Conservation (phyloP, 2,329 filamentous ascomycete genomes). For the Chalara sp. region DNA sequence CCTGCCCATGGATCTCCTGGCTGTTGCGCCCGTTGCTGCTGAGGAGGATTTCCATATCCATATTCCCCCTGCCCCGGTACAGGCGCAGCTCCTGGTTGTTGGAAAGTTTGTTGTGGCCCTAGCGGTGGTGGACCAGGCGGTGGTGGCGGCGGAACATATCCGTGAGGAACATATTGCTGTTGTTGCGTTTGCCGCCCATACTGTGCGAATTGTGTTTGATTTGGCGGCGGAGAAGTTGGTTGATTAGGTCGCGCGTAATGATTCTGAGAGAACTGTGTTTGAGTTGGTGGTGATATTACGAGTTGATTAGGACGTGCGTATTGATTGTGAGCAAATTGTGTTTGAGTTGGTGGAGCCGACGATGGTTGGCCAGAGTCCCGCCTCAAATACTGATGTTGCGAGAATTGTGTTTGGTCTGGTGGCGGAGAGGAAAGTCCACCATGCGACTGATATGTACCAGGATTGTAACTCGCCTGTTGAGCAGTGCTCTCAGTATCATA, state of each 20-base stretch:
- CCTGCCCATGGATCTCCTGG: slow-evolving; percentile 63
- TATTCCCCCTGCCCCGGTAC: slow-evolving; percentile 48
- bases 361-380: slow-evolving; percentile 24
- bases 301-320: slow-evolving; percentile 26
- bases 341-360: slow-evolving; percentile 58
- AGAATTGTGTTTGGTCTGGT: slow-evolving; percentile 43
- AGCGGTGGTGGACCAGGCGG: slow-evolving; percentile 55
- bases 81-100: slow-evolving; percentile 30
- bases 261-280: slow-evolving; percentile 32
- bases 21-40: slow-evolving; percentile 26
- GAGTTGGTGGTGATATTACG: slow-evolving; percentile 56
- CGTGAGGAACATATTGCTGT: slow-evolving; percentile 45
- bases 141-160: slow-evolving; percentile 61
- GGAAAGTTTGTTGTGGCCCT: slow-evolving; percentile 44
- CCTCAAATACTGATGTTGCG: slow-evolving; percentile 26
- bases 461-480: slow-evolving; percentile 37
- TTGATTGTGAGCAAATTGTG: slow-evolving; percentile 23
- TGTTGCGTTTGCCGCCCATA: slow-evolving; percentile 28
- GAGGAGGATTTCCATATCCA: slow-evolving; percentile 36
- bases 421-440: slow-evolving; percentile 29
- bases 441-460: slow-evolving; percentile 25
- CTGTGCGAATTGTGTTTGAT: slow-evolving; percentile 36
- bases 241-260: slow-evolving; percentile 21
- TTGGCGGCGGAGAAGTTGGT: slow-evolving; percentile 54
- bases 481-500: slow-evolving; percentile 43